A percentile compares a stretch with the other conserved stretches of the same genome.
Conservation (phyloP, 2,329 filamentous ascomycete genomes). For the Emergomyces africanus region DNA sequence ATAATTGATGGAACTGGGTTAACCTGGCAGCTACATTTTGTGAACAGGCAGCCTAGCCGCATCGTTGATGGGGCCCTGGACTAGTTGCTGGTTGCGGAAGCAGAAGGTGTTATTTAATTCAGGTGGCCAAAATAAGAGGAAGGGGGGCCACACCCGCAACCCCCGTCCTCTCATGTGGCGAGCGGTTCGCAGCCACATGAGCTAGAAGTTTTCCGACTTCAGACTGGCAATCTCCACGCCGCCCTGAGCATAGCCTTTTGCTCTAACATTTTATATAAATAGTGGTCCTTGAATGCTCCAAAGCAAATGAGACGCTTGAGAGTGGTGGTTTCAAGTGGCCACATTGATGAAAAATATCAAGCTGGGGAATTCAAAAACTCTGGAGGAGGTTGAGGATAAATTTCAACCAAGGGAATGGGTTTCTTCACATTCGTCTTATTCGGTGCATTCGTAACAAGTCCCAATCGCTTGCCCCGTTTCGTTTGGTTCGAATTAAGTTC, state of each 20-base stretch:
- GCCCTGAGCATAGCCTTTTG: neutral
- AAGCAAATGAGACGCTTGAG: neutral
- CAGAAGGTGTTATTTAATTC: too few species aligned
- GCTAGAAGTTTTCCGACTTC: neutral
- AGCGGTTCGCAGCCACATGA: neutral
- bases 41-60: neutral
- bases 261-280: neutral
- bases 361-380: neutral
- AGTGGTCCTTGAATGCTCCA: neutral
- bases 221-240: neutral
- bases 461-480: neutral
- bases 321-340: neutral
- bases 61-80: neutral
- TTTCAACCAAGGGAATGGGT: neutral
- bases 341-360: neutral
- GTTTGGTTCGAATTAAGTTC: neutral
- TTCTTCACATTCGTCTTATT: neutral
- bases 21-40: neutral
- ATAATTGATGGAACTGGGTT: too few species aligned
- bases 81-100: neutral
- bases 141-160: constrained; percentile 4
- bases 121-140: neutral
- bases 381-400: neutral
- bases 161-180: neutral
- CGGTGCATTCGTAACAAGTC: neutral